Evolutionary conservation across 164 flowering plant species (phyloP).

Genomic region (Vitis amurensis): DNA sequence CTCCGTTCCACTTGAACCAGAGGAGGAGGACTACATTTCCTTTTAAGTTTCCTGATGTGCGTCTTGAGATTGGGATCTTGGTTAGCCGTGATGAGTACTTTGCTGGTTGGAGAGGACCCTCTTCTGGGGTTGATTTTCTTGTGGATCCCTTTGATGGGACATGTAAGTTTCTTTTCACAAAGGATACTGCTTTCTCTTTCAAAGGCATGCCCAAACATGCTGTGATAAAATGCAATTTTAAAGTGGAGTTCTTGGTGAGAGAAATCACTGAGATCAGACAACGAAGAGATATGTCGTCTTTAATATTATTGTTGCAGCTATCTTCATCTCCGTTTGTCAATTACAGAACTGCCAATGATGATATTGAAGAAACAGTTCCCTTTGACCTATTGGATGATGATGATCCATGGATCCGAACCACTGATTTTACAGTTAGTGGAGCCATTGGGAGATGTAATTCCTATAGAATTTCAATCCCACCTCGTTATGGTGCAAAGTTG

Average conservation of each 20-base stretch:
- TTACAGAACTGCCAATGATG: constrained; percentile 94
- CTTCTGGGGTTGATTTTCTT: constrained; percentile 62
- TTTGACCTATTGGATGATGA: constrained; percentile 88
- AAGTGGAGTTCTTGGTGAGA: constrained; percentile 70
- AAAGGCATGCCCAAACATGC: constrained; percentile 32
- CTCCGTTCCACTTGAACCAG: constrained; percentile 47
- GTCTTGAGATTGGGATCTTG: constrained; percentile 59
- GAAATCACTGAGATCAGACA: constrained; percentile 54
- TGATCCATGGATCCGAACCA: constrained; percentile 94
- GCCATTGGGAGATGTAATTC: constrained; percentile 77
- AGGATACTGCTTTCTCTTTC: constrained; percentile 67
- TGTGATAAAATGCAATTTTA: constrained; percentile 76
- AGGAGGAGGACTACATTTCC: constrained; percentile 62
- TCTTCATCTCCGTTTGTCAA: constrained; percentile 65
- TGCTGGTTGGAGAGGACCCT: constrained; percentile 76
- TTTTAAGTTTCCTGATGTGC: constrained; percentile 46
- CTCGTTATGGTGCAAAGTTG: constrained; percentile 58
- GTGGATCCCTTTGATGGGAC: constrained; percentile 81
- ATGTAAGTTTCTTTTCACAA: constrained; percentile 64
- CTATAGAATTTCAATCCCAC: constrained; percentile 59
- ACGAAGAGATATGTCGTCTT: constrained; percentile 27
- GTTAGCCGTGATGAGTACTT: constrained; percentile 51
- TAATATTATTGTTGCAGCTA: constrained; percentile 59
- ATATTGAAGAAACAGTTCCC: constrained; percentile 59
- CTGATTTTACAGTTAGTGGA: constrained; percentile 80